phyloP scores from a whole-genome alignment of 2,329 filamentous ascomycete species.

The Cladosporium velox region DNA sequence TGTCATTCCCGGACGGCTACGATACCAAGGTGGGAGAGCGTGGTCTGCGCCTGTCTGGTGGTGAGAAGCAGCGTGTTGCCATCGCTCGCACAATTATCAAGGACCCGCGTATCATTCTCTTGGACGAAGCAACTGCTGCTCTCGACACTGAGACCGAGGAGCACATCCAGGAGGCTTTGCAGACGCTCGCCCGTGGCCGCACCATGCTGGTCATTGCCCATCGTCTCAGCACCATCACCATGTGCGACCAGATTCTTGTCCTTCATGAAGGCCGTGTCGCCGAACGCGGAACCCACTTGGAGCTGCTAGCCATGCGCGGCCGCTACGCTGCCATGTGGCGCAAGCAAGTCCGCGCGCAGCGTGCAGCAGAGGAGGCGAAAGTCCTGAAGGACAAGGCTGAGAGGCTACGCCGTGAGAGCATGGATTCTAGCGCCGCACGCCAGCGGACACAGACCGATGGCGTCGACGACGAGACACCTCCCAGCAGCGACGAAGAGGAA shows the following conservation, averaged over 20 bases:
- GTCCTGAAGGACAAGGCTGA: slow-evolving; percentile 54
- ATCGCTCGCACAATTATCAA: slow-evolving; percentile 93
- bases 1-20: slow-evolving; percentile 85
- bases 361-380: slow-evolving; percentile 52
- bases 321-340: slow-evolving; percentile 55
- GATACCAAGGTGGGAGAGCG: slow-evolving; percentile 89
- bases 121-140: slow-evolving; percentile 91
- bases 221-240: slow-evolving; percentile 58
- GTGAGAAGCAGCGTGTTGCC: slow-evolving; percentile 90
- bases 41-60: slow-evolving; percentile 81
- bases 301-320: slow-evolving; percentile 50
- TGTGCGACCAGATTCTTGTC: slow-evolving; percentile 59
- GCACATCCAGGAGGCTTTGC: slow-evolving; percentile 85
- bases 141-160: slow-evolving; percentile 91
- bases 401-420: slow-evolving; percentile 50
- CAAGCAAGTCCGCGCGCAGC: slow-evolving; percentile 54
- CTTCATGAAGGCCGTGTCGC: slow-evolving; percentile 55
- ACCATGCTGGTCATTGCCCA: slow-evolving; percentile 95
- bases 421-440: slow-evolving; percentile 44
- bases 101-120: slow-evolving; percentile 84
- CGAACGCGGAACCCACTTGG: slow-evolving; percentile 54
- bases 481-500: slow-evolving; percentile 42
- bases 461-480: slow-evolving; percentile 39
- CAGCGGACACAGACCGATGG: slow-evolving; percentile 24
- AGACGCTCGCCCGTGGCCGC: slow-evolving; percentile 76